Percentiles rank a stretch among this genome's conserved stretches.
phyloP scores from a whole-genome alignment of 2,329 filamentous ascomycete species.

The Westerdykella aurantiaca region DNA sequence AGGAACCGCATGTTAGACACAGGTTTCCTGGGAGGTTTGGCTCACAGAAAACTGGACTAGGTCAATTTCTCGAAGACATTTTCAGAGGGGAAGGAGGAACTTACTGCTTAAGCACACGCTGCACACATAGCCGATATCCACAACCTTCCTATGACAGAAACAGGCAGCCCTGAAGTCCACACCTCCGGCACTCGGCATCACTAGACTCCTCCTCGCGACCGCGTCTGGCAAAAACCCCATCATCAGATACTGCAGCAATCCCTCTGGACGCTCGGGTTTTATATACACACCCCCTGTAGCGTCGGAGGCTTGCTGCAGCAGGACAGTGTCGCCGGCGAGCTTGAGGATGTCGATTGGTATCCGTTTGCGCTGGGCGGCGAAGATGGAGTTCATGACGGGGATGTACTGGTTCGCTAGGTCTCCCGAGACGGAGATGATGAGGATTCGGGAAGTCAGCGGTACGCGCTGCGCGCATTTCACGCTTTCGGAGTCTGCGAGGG shows the following conservation, averaged over 20 bases:
- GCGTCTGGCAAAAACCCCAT: conserved; percentile 81
- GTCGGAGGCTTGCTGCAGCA: conserved; percentile 85
- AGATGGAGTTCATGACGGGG: conserved; percentile 96
- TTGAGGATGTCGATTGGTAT: conserved; percentile 92
- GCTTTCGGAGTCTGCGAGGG: conserved; percentile 37
- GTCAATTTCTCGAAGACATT: conserved; percentile 1
- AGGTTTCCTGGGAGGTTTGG: conserved; percentile 29
- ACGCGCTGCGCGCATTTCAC: conserved; percentile 30
- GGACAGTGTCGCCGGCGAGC: conserved; percentile 77
- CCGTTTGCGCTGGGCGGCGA: conserved; percentile 80
- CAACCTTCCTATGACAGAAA: conserved; percentile 88
- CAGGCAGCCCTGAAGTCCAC: conserved; percentile 98
- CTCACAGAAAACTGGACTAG: conserved; percentile 32
- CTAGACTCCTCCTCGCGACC: conserved; percentile 57
- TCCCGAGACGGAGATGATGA: conserved; percentile 84
- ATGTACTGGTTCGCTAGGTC: conserved; percentile 89
- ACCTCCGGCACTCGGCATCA: conserved; percentile 73
- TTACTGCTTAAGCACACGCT: conserved; percentile 85
- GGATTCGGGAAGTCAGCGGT: conserved; percentile 70
- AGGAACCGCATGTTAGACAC: conserved; percentile 37
- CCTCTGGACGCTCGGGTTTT: conserved; percentile 48
- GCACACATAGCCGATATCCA: conserved; percentile 92
- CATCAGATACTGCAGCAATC: conserved; percentile 88
- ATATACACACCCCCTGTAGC: conserved; percentile 66
- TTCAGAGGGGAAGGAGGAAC: conserved; percentile 14